These are phyloP conservation scores for Pelargonium myrrhifolium DNA, from an alignment of 441 rosid species.

Conservation along the genomic window DNA sequence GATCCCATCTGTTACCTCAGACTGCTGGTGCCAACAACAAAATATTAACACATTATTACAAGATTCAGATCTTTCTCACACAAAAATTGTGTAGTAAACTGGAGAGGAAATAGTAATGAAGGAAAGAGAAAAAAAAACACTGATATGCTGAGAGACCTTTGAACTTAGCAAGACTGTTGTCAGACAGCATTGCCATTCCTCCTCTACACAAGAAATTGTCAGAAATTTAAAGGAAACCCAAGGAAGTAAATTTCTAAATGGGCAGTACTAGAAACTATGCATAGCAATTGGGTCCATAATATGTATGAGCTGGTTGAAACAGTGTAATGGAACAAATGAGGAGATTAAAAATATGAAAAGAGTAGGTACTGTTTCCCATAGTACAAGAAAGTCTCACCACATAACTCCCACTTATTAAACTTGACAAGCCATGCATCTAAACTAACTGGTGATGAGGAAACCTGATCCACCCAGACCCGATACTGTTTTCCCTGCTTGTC, in stretches of 20 bases:
- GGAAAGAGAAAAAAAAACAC: background rate
- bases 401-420: slow-evolving; percentile 54
- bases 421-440: slow-evolving; percentile 48
- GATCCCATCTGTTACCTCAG: slow-evolving; percentile 9
- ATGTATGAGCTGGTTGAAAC: background rate
- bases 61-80: no score
- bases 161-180: slow-evolving; percentile 32
- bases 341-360: background rate
- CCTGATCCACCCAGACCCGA: slow-evolving; percentile 74
- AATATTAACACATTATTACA: background rate
- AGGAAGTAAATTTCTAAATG: background rate
- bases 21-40: background rate
- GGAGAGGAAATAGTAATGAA: no score
- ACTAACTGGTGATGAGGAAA: slow-evolving; percentile 44
- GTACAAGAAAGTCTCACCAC: slow-evolving; percentile 49
- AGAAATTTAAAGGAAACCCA: background rate
- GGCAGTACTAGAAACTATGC: background rate
- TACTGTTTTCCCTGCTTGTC: slow-evolving; percentile 67
- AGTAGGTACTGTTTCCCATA: no score
- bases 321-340: background rate
- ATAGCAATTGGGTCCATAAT: background rate
- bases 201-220: slow-evolving; percentile 17
- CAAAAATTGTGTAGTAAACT: no score
- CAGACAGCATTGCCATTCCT: slow-evolving; percentile 23
- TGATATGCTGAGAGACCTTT: slow-evolving; percentile 20